Percentiles rank a stretch among this genome's conserved stretches.
phyloP scores from a whole-genome alignment of 306 rosid species.

The barrel medic (Medicago truncatula) region MtrunA17r5.0-ANR NC_053046.1:982501-983000 shows the following conservation, averaged over 20 bases:
- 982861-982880: background rate
- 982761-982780: conserved; percentile 33
- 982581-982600: conserved; percentile 25
- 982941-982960: background rate
- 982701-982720: background rate
- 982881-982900: conserved; percentile 3
- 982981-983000: too few species aligned
- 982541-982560: background rate
- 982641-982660: background rate
- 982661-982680: conserved; percentile 9
- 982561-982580: conserved; percentile 26
- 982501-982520: conserved; percentile 40
- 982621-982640: conserved; percentile 23
- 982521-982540: conserved; percentile 17
- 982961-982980: background rate
- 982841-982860: conserved; percentile 5
- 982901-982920: background rate
- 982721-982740: background rate
- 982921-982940: background rate
- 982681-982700: background rate
- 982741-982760: conserved; percentile 12
- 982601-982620: background rate
- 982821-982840: conserved; percentile 24
- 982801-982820: background rate
- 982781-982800: conserved; percentile 17